Percentiles rank a stretch among this genome's conserved stretches.
Evolutionary conservation across 441 rosid species (phyloP).

Genomic region (Melastoma candidum): DNA sequence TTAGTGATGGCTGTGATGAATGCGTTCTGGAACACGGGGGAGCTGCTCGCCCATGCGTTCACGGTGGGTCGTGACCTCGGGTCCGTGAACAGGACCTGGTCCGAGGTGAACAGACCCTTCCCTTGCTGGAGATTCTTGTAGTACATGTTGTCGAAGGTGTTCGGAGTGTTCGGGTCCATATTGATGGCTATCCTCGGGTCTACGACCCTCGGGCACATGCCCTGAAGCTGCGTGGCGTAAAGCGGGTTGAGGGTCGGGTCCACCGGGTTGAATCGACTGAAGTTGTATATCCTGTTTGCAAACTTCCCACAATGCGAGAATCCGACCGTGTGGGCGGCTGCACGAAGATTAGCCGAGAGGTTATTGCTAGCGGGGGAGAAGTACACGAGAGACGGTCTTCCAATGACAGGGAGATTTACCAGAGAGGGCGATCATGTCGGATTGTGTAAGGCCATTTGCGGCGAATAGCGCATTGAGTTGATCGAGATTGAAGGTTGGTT

Average conservation of each 20-base stretch:
- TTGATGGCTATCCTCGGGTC: constrained; percentile 70
- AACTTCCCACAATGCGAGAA: constrained; percentile 73
- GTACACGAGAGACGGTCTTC: neutral
- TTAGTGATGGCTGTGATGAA: constrained; percentile 56
- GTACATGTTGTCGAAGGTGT: constrained; percentile 57
- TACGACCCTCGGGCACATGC: constrained; percentile 54
- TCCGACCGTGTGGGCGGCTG: constrained; percentile 86
- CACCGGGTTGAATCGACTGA: constrained; percentile 34
- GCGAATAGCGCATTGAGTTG: constrained; percentile 55
- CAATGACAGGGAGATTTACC: constrained; percentile 22
- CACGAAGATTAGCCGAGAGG: neutral
- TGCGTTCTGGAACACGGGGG: constrained; percentile 43
- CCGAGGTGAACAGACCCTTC: constrained; percentile 77
- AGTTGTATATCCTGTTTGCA: constrained; percentile 51
- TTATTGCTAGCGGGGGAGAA: neutral
- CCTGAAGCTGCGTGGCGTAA: constrained; percentile 45
- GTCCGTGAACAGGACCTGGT: constrained; percentile 63
- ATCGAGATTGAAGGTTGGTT: constrained; percentile 42
- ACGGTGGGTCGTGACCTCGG: constrained; percentile 50
- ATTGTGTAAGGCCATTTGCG: constrained; percentile 52
- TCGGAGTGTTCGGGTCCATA: constrained; percentile 79
- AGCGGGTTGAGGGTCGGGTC: constrained; percentile 54
- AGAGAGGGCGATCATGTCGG: constrained; percentile 90
- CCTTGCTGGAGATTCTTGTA: constrained; percentile 62
- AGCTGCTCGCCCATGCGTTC: constrained; percentile 44